These are phyloP conservation scores for Zygosaccharomyces siamensis DNA, from an alignment of 805 yeast genomes.

Conservation along the genomic window DNA sequence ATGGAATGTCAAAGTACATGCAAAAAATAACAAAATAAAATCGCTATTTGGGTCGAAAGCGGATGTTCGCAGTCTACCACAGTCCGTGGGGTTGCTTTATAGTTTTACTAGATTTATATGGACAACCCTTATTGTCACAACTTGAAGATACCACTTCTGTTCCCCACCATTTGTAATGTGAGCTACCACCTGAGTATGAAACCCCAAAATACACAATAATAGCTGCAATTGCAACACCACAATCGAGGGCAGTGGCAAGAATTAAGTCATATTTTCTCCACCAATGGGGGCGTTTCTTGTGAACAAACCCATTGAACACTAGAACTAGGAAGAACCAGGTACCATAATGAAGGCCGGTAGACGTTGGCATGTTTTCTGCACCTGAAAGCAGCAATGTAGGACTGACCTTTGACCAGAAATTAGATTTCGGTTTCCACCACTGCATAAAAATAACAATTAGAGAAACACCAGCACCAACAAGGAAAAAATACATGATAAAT, in stretches of 20 bases:
- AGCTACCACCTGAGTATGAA: constrained; percentile 38
- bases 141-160: constrained; percentile 42
- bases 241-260: constrained; percentile 59
- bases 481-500: constrained; percentile 53
- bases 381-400: constrained; percentile 59
- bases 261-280: constrained; percentile 74
- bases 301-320: constrained; percentile 52
- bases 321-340: constrained; percentile 52
- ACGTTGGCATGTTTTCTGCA: constrained; percentile 60
- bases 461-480: constrained; percentile 50
- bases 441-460: constrained; percentile 38
- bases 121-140: constrained; percentile 30
- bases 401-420: constrained; percentile 41
- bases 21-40: too few relatives aligned
- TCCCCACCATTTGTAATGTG: constrained; percentile 62
- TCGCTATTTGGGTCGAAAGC: too few relatives aligned
- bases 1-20: too few relatives aligned
- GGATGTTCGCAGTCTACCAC: too few relatives aligned
- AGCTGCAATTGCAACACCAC: constrained; percentile 64
- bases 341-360: constrained; percentile 60
- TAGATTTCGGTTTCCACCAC: constrained; percentile 38
- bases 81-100: too few relatives aligned
- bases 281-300: constrained; percentile 56
- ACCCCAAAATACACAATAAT: constrained; percentile 52
- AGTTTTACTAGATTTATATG: not conserved